Conservation (phyloP, 2,329 filamentous ascomycete genomes). For the Beauveria rudraprayagi region DNA sequence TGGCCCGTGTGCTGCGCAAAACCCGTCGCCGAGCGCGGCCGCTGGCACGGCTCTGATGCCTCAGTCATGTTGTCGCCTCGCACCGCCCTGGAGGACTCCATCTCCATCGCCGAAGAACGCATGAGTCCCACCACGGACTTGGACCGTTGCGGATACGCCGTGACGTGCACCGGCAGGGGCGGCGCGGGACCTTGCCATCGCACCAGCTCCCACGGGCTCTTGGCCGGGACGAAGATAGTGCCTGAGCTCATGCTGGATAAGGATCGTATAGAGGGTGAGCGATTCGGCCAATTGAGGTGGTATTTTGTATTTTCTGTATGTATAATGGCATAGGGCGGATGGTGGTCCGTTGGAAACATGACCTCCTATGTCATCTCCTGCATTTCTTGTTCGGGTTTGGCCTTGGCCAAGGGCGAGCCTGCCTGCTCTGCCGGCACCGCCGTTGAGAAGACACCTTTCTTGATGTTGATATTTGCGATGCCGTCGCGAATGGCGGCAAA, state of each 20-base stretch:
- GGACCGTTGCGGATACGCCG: neutral
- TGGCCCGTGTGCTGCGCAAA: neutral
- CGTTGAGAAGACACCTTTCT: constrained; percentile 33
- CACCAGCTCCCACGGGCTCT: constrained; percentile 17
- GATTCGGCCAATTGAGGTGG: neutral
- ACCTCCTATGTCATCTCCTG: constrained; percentile 39
- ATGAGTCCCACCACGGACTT: constrained; percentile 1
- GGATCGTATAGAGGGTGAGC: constrained; percentile 5
- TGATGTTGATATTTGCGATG: constrained; percentile 39
- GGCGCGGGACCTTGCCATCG: constrained; percentile 4
- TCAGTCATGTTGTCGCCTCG: neutral
- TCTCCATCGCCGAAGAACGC: neutral
- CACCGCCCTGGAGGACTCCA: neutral
- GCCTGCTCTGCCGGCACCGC: constrained; percentile 22
- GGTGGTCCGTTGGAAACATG: constrained; percentile 26
- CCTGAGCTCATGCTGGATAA: neutral
- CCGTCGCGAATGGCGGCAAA: constrained; percentile 41
- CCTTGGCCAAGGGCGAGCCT: constrained; percentile 17
- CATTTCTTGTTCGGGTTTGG: constrained; percentile 33
- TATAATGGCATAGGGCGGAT: constrained; percentile 25
- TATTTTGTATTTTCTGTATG: constrained; percentile 22
- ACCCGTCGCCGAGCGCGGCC: neutral
- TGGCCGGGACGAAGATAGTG: constrained; percentile 8
- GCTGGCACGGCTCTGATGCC: neutral
- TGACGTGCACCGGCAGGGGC: neutral